A percentile compares a stretch with the other conserved stretches of the same genome.
These are phyloP conservation scores for Colletotrichum sp. DNA, from an alignment of 2,329 filamentous ascomycete genomes.

Conservation along the genomic window DNA sequence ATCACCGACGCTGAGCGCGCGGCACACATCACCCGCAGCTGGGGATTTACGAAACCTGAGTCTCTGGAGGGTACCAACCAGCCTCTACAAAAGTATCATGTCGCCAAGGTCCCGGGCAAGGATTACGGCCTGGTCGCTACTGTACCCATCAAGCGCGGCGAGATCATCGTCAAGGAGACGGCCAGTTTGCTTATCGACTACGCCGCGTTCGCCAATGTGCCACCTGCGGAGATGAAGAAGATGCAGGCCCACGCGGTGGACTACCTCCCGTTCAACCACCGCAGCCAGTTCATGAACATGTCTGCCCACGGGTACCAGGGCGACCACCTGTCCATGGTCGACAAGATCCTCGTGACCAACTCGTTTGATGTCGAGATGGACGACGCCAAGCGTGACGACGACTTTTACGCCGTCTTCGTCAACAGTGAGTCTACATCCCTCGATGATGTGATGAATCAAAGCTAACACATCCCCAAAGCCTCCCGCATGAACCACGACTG, in stretches of 20 bases:
- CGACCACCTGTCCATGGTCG: conserved; percentile 31
- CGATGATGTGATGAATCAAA: neutral
- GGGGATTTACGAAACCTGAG: conserved; percentile 31
- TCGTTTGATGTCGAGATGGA: conserved; percentile 41
- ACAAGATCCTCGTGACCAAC: conserved; percentile 42
- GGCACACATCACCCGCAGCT: conserved; percentile 27
- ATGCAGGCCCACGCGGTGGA: conserved; percentile 36
- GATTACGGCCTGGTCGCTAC: conserved; percentile 49
- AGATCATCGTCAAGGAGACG: conserved; percentile 43
- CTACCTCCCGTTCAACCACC: conserved; percentile 33
- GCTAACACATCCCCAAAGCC: conserved; percentile 24
- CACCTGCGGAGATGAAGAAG: conserved; percentile 26
- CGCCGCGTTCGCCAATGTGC: conserved; percentile 34
- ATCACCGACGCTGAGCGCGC: conserved; percentile 39
- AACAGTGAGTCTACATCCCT: conserved; percentile 30
- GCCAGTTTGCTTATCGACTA: conserved; percentile 45
- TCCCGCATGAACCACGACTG: conserved; percentile 52
- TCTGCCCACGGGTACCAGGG: conserved; percentile 36
- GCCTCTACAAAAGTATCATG: conserved; percentile 29
- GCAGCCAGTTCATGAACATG: conserved; percentile 36
- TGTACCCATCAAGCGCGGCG: conserved; percentile 36
- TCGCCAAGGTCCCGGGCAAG: conserved; percentile 42
- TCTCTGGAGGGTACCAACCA: conserved; percentile 27
- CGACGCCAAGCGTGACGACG: conserved; percentile 31
- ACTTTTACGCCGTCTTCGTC: conserved; percentile 43